Base-by-base conservation (phyloP, 345 rosid genomes). In the Laguncularia racemosa region DNA sequence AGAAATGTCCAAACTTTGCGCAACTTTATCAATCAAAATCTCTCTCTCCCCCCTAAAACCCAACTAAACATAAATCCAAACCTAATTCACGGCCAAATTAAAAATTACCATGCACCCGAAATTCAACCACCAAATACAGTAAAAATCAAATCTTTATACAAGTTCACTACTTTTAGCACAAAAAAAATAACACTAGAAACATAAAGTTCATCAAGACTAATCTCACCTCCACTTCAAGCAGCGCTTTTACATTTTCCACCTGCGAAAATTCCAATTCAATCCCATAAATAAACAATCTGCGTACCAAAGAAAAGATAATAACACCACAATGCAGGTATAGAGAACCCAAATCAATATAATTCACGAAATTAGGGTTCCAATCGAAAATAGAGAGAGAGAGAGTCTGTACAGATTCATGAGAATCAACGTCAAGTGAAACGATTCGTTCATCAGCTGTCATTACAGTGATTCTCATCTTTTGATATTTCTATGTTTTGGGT, bases 221-320 rank as follows among this genome's bases (percentile, higher is more conserved):
- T 49, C 71, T 70, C 64, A 93, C 99, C 97, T 89, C 99, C 58
- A 93, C 97, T 59, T 93, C 99, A 38, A 89, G 90, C 78, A 93
- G 72, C 45, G 99, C 97, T 71, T 93, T 93, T 68, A 93, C 86
- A 69, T 89, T 93, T 62, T 89, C 99, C 66, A 93, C 92, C 97
- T 89, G 62, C 59, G 45, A 21, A 18, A 50, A 50, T 63, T 6
- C 53, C 14, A 43, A 44, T 16, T 26, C 14, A 64, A 23, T 23
- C 20, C 38, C 1, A 23, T 47, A 26, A 46, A 1, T 57, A 3
- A 56, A 46, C 44, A 11, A 67, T 20, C 48, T 8, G 28, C 53
- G 13, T 48, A 38, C 16, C 46, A 8, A 46, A 20, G 0, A 62
- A 53, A 49, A 52, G 56, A 56, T 50, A 51, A 53, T 60, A 52